Conservation (phyloP, 805 yeast genomes). For the Candida glaebosa region DNA sequence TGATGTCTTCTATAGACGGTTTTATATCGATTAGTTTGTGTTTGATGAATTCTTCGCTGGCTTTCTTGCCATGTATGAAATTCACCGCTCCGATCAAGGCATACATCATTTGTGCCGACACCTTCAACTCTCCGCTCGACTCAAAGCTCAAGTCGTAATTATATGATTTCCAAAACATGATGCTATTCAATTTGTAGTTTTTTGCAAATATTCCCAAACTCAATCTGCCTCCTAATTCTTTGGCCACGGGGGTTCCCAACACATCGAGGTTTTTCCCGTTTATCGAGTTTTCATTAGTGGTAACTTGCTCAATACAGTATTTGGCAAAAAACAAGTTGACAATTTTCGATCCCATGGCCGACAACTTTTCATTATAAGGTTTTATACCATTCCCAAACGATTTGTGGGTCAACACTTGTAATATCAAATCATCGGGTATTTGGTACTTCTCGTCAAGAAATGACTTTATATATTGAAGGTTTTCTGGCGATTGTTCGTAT, state of each 20-base stretch:
- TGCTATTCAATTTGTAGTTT: conserved; percentile 42
- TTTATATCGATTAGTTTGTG: conserved; percentile 41
- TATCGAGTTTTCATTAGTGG: conserved; percentile 32
- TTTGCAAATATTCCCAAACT: conserved; percentile 52
- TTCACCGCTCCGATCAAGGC: conserved; percentile 71
- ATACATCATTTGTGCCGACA: conserved; percentile 50
- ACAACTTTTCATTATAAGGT: conserved; percentile 85
- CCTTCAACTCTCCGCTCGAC: conserved; percentile 54
- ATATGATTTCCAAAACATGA: conserved; percentile 67
- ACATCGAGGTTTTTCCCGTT: conserved; percentile 53
- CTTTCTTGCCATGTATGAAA: conserved; percentile 54
- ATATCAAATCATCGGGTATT: conserved; percentile 57
- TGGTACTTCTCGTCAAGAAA: conserved; percentile 47
- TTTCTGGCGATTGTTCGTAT: conserved; percentile 51
- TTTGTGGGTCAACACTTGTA: conserved; percentile 89
- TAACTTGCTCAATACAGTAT: conserved; percentile 28
- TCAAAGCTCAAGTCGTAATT: conserved; percentile 43
- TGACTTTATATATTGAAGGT: conserved; percentile 45
- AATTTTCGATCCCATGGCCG: conserved; percentile 66
- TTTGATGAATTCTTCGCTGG: conserved; percentile 56
- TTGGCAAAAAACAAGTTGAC: conserved; percentile 49
- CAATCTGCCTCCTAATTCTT: conserved; percentile 47
- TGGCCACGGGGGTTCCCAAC: conserved; percentile 55
- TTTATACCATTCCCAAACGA: conserved; percentile 88
- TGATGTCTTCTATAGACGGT: conserved; percentile 31